Evolutionary conservation across 495 filamentous ascomycete species (phyloP).

Genomic region (Penicillium paxilli): DNA sequence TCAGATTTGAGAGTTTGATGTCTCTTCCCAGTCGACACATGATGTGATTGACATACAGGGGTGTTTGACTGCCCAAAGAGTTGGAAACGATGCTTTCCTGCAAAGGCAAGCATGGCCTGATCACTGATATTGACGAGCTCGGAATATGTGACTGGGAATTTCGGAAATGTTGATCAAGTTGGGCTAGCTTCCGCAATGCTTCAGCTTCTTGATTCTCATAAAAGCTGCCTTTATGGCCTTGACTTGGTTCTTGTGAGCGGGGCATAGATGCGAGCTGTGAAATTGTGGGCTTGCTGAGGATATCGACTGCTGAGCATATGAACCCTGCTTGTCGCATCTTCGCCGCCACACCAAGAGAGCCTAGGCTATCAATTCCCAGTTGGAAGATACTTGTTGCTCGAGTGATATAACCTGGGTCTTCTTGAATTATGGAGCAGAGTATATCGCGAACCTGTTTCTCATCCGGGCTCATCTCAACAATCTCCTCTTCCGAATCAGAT

Average conservation of each 20-base stretch:
- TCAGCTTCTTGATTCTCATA: constrained; percentile 2
- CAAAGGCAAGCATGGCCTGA: constrained; percentile 25
- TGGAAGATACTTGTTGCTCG: constrained; percentile 37
- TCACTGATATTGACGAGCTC: not conserved
- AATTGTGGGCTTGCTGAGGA: constrained; percentile 65
- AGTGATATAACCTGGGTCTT: not conserved
- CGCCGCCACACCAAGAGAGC: constrained; percentile 53
- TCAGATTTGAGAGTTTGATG: constrained; percentile 32
- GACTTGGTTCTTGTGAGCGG: not conserved
- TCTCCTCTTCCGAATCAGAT: not conserved
- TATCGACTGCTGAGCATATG: constrained; percentile 55
- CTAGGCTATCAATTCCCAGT: constrained; percentile 28
- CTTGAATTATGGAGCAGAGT: not conserved
- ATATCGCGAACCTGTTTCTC: not conserved
- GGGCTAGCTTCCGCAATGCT: constrained; percentile 39
- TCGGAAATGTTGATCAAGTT: not conserved
- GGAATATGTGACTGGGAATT: not conserved
- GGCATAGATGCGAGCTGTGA: constrained; percentile 35
- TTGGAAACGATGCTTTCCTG: constrained; percentile 76
- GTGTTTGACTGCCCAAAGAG: constrained; percentile 64
- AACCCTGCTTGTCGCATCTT: constrained; percentile 57
- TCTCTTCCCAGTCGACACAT: constrained; percentile 50
- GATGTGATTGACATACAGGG: constrained; percentile 76
- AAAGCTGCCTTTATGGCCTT: not conserved
- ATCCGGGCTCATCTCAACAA: not conserved